Base-by-base conservation (phyloP, 2,329 filamentous ascomycete genomes). In the Colletotrichum salicis region DNA sequence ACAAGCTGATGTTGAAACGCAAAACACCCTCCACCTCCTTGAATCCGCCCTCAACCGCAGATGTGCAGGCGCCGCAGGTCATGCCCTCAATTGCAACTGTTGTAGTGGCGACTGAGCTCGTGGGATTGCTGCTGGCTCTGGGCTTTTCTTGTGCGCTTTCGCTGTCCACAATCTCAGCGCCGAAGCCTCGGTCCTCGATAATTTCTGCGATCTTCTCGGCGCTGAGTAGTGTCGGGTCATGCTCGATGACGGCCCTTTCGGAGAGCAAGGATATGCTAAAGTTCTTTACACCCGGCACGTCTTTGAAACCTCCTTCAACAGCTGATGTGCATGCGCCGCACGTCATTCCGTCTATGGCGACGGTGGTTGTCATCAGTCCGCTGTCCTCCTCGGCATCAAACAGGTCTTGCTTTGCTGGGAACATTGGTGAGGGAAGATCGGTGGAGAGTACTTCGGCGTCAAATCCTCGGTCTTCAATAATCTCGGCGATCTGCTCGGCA, bases 1-100 rank as follows among this genome's bases (percentile, higher is more conserved):
- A 87, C 75, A 99, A 85, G 82, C 94, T 97, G 80, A 99, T 97
- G 79, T 97, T 97, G 86, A 98, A 97, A 75, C 95, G 94, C 67
- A 94, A 79, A 19, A 98, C 82, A 27, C 96, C 96, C 11, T 93
- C 90, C 2, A 96, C 82, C 74, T 88, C 89, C 75, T 90, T 89
- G 82, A 99, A 96, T 4, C 93, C 94, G 62, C 90, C 88, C 78
- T 98, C 94, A 1, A 98, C 91, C 6, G 96, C 95, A 1, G 96
- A 96, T 0, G 96, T 98, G 82, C 96, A 99, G 54, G 96, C 94
- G 27, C 96, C 96, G 79, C 96, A 98, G 1, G 96, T 99, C 96
- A 99, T 99, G 62, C 96, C 96, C 76, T 96, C 94, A 66, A 99
- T 94, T 5, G 93, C 91, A 22, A 99, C 88, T 0, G 95, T 98